Percentiles rank a stretch among this genome's conserved stretches.
Conservation (phyloP, 2,329 filamentous ascomycete species). For the Penicillium sp. region DNA sequence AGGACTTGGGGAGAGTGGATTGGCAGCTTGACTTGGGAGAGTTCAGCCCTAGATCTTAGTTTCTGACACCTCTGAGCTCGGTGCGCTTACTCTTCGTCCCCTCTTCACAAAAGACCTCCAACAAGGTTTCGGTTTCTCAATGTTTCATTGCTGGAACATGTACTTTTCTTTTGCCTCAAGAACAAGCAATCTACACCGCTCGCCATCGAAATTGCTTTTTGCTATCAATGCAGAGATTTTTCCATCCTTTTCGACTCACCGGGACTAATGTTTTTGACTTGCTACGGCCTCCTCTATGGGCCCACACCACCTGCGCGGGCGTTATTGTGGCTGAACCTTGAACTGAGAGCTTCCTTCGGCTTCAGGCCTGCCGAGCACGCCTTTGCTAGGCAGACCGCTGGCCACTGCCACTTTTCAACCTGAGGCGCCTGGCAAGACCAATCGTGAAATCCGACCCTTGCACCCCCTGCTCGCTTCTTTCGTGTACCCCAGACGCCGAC, state of each 20-base stretch:
- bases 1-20: conserved; percentile 2
- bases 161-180: not conserved
- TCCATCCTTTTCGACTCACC: conserved; percentile 16
- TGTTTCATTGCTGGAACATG: not conserved
- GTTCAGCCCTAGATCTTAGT: conserved; percentile 25
- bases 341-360: conserved; percentile 9
- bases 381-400: not conserved
- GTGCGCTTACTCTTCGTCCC: conserved; percentile 1
- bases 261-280: conserved; percentile 3
- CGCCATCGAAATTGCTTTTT: conserved; percentile 1
- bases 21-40: conserved; percentile 13
- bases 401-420: conserved; percentile 2
- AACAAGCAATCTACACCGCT: conserved; percentile 12
- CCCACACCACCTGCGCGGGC: conserved; percentile 11
- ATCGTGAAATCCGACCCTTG: conserved; percentile 1
- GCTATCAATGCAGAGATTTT: not conserved
- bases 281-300: not conserved
- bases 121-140: not conserved
- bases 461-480: not conserved
- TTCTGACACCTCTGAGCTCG: conserved; percentile 2
- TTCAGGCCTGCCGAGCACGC: conserved; percentile 1
- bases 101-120: not conserved
- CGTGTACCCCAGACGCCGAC: conserved; percentile 4
- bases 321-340: conserved; percentile 26
- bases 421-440: conserved; percentile 5